Conservation (phyloP, 2,329 filamentous ascomycete genomes). For the Phoma herbarum region DNA sequence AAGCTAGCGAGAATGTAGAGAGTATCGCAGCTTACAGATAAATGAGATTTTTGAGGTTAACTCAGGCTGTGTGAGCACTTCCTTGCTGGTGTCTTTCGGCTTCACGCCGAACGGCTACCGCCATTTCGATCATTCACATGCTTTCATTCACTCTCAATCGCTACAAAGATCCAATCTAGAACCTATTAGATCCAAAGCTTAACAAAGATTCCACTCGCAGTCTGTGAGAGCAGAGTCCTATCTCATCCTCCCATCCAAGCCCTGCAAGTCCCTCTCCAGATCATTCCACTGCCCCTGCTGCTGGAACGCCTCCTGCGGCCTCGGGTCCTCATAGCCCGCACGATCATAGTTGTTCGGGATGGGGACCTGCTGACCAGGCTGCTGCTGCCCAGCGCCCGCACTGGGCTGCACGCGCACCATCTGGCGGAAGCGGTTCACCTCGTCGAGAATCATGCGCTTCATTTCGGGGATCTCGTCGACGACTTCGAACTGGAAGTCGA, state of each 20-base stretch:
- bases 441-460: slow-evolving; percentile 96
- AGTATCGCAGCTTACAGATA: no score
- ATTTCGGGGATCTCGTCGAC: slow-evolving; percentile 94
- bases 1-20: no score
- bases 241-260: slow-evolving; percentile 46
- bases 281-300: slow-evolving; percentile 50
- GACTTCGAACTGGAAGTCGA: slow-evolving; percentile 99
- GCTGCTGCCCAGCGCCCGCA: slow-evolving; percentile 43
- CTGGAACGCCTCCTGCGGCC: slow-evolving; percentile 65
- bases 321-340: slow-evolving; percentile 67
- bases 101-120: no score
- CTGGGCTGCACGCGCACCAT: slow-evolving; percentile 57
- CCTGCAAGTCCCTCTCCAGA: slow-evolving; percentile 61
- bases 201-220: not conserved
- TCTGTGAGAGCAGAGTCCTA: slow-evolving; percentile 13
- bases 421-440: slow-evolving; percentile 85
- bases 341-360: slow-evolving; percentile 69
- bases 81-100: no score
- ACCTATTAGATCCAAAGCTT: not conserved
- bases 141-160: not conserved
- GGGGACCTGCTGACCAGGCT: slow-evolving; percentile 61
- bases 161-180: slow-evolving; percentile 7
- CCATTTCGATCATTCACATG: not conserved
- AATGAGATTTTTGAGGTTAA: no score
- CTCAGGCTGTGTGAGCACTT: no score